Conservation (phyloP, 129 eudicot genomes). For the Kitagawia praeruptora region DNA sequence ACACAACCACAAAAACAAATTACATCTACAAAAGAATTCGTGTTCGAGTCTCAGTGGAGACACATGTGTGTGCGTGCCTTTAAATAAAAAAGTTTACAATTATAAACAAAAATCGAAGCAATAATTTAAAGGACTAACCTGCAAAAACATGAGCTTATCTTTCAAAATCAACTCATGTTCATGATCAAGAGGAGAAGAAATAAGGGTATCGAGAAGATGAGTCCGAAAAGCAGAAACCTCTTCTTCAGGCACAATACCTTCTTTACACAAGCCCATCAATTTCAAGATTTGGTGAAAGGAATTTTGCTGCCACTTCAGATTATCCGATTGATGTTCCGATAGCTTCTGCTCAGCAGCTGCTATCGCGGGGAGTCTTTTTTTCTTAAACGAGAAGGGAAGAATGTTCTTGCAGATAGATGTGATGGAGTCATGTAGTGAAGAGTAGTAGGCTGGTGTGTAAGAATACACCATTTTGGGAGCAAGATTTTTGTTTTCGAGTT, state of each 20-base stretch:
- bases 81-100: neutral
- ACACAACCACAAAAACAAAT: neutral
- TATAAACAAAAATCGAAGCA: neutral
- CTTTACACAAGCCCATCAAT: slow-evolving; percentile 74
- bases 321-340: slow-evolving; percentile 62
- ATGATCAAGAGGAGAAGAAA: slow-evolving; percentile 29
- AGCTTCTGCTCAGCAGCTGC: slow-evolving; percentile 60
- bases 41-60: neutral
- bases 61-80: neutral
- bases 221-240: slow-evolving; percentile 68
- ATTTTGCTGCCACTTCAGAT: slow-evolving; percentile 95
- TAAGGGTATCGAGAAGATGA: slow-evolving; percentile 60
- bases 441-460: slow-evolving; percentile 16
- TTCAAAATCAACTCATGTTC: slow-evolving; percentile 61
- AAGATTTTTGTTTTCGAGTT: neutral
- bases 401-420: slow-evolving; percentile 78
- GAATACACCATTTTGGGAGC: slow-evolving; percentile 12
- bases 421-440: slow-evolving; percentile 74
- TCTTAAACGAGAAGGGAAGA: slow-evolving; percentile 86
- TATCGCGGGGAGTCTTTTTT: slow-evolving; percentile 55
- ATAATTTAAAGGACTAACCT: slow-evolving; percentile 35
- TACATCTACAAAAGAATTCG: neutral
- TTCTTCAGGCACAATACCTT: slow-evolving; percentile 63
- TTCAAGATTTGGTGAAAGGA: slow-evolving; percentile 83
- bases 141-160: slow-evolving; percentile 86